These are phyloP conservation scores for Ceriops zippeliana DNA, from an alignment of 345 rosid species.

Conservation along the genomic window DNA sequence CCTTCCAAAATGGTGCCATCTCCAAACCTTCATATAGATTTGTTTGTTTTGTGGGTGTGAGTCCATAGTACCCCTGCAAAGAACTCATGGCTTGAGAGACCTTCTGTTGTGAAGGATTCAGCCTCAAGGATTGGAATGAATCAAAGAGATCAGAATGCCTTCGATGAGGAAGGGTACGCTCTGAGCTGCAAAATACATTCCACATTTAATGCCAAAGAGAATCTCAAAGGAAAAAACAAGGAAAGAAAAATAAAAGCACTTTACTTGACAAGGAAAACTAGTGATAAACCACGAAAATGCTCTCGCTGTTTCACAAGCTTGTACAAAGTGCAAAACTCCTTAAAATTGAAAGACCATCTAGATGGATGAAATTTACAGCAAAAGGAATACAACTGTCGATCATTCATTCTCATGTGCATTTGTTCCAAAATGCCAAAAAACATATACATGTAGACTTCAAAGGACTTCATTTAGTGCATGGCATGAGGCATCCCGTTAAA, in stretches of 20 bases:
- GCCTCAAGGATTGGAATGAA: conserved; percentile 40
- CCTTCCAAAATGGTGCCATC: conserved; percentile 13
- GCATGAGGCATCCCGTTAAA: no score
- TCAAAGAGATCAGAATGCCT: conserved; percentile 39
- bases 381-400: no score
- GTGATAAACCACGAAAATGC: no score
- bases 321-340: no score
- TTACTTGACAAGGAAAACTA: no score
- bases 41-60: neutral
- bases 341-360: no score
- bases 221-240: neutral
- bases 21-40: conserved; percentile 9
- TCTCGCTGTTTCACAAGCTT: no score
- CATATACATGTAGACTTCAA: no score
- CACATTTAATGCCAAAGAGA: neutral
- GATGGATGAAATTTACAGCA: no score
- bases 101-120: conserved; percentile 13
- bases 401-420: no score
- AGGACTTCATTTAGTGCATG: no score
- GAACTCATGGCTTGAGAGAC: conserved; percentile 30
- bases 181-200: conserved; percentile 48
- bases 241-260: neutral
- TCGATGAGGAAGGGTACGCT: conserved; percentile 25
- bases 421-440: no score
- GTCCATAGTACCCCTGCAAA: conserved; percentile 31